Evolutionary conservation across 1,284 basidiomycete species (phyloP).

Genomic region (Retiboletus flavoniger): DNA sequence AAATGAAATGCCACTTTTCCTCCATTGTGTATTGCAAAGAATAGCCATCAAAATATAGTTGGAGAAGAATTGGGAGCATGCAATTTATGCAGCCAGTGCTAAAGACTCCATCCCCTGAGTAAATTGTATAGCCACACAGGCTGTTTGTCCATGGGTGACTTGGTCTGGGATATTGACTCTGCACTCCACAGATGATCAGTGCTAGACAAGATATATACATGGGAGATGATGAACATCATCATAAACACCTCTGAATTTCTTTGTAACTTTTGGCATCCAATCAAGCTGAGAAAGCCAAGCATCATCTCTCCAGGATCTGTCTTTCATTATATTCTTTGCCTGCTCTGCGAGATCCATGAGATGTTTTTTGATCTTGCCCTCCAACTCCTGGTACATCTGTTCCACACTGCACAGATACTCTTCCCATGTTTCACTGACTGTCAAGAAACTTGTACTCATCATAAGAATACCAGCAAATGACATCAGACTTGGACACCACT

Average conservation of each 20-base stretch:
- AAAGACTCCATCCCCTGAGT: conserved; percentile 40
- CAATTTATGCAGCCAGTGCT: conserved; percentile 59
- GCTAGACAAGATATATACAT: neutral
- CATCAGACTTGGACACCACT: conserved; percentile 88
- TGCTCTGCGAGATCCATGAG: conserved; percentile 70
- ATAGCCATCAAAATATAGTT: conserved; percentile 68
- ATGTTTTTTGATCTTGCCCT: conserved; percentile 69
- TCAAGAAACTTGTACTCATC: conserved; percentile 91
- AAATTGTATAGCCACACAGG: conserved; percentile 83
- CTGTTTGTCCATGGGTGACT: conserved; percentile 16
- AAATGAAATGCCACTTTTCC: conserved; percentile 66
- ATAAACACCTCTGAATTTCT: conserved; percentile 63
- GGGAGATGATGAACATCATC: conserved; percentile 24
- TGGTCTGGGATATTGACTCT: neutral
- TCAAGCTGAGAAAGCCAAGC: conserved; percentile 92
- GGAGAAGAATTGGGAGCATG: conserved; percentile 73
- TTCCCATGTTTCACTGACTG: conserved; percentile 90
- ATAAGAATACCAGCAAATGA: conserved; percentile 89
- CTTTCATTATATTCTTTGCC: conserved; percentile 49
- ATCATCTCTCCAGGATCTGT: conserved; percentile 64
- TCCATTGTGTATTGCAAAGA: conserved; percentile 64
- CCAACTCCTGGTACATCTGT: conserved; percentile 72
- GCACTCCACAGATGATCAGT: conserved; percentile 12
- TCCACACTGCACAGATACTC: conserved; percentile 81
- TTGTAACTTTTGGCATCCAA: conserved; percentile 87